Evolutionary conservation across 768 basidiomycete species (phyloP).

Genomic region (Psilocybe cyanescens): DNA sequence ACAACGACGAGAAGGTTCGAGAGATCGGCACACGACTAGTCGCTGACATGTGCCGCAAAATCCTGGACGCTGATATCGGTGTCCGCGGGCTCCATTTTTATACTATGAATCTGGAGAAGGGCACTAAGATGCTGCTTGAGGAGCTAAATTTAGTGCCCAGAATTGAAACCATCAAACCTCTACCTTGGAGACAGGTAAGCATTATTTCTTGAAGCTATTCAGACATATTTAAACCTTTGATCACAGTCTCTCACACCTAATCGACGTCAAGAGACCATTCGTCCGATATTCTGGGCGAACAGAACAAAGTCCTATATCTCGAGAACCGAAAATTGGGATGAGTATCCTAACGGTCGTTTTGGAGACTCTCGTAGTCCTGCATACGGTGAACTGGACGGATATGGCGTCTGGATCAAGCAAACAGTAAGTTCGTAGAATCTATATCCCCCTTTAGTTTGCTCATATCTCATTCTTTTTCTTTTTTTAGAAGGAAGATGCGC

Average conservation of each 20-base stretch:
- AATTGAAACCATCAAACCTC: constrained; percentile 89
- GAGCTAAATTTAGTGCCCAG: constrained; percentile 88
- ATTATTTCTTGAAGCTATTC: constrained; percentile 44
- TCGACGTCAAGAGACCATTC: constrained; percentile 88
- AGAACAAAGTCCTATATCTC: constrained; percentile 93
- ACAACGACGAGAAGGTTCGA: constrained; percentile 90
- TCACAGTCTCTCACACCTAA: constrained; percentile 87
- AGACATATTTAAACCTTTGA: constrained; percentile 3
- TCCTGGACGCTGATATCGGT: constrained; percentile 78
- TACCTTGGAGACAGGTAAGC: constrained; percentile 94
- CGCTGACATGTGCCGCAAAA: constrained; percentile 90
- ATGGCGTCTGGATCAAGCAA: constrained; percentile 91
- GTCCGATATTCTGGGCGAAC: constrained; percentile 99
- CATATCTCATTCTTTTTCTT: constrained; percentile 7
- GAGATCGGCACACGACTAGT: constrained; percentile 94
- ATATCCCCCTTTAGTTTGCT: neutral
- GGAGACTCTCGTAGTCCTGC: constrained; percentile 98
- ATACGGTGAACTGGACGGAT: constrained; percentile 97
- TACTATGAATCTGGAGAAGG: constrained; percentile 97
- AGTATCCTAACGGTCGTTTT: constrained; percentile 98
- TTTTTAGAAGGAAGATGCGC: constrained; percentile 79
- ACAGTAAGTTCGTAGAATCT: constrained; percentile 48
- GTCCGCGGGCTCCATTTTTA: constrained; percentile 94
- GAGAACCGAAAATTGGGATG: constrained; percentile 98
- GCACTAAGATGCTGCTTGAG: constrained; percentile 92